Evolutionary conservation across 2,329 filamentous ascomycete species (phyloP).

Genomic region (Alternaria burnsii): DNA sequence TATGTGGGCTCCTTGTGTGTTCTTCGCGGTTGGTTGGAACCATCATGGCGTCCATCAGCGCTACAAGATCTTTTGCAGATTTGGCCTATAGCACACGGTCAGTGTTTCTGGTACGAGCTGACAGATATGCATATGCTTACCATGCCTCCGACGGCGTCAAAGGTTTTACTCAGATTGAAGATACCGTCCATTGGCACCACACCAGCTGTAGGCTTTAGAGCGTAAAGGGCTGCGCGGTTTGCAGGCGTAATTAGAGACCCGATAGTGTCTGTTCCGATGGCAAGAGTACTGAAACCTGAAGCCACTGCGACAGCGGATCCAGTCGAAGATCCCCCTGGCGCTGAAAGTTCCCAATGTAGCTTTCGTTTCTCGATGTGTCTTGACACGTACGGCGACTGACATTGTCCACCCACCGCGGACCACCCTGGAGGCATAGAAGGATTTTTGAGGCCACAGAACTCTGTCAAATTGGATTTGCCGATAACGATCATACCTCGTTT

Average conservation of each 20-base stretch:
- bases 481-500: slow-evolving; percentile 54
- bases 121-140: slow-evolving; percentile 19
- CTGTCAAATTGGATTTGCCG: slow-evolving; percentile 55
- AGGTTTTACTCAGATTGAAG: slow-evolving; percentile 46
- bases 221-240: slow-evolving; percentile 51
- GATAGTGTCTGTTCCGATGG: slow-evolving; percentile 52
- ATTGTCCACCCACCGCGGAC: slow-evolving; percentile 52
- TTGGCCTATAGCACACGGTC: slow-evolving; percentile 34
- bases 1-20: slow-evolving; percentile 28
- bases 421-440: slow-evolving; percentile 51
- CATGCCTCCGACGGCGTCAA: slow-evolving; percentile 47
- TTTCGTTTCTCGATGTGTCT: slow-evolving; percentile 50
- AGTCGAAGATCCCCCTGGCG: slow-evolving; percentile 47
- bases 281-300: slow-evolving; percentile 53
- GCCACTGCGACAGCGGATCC: slow-evolving; percentile 52
- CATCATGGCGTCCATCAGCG: slow-evolving; percentile 43
- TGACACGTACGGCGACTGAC: slow-evolving; percentile 50
- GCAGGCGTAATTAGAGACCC: slow-evolving; percentile 53
- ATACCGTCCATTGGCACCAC: slow-evolving; percentile 49
- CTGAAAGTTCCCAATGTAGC: slow-evolving; percentile 49
- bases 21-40: slow-evolving; percentile 41
- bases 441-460: slow-evolving; percentile 50
- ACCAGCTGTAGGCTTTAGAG: slow-evolving; percentile 50
- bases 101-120: slow-evolving; percentile 1
- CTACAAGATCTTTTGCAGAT: slow-evolving; percentile 48